Conservation (phyloP, 768 basidiomycete genomes). For the Roridomyces roridus region DNA sequence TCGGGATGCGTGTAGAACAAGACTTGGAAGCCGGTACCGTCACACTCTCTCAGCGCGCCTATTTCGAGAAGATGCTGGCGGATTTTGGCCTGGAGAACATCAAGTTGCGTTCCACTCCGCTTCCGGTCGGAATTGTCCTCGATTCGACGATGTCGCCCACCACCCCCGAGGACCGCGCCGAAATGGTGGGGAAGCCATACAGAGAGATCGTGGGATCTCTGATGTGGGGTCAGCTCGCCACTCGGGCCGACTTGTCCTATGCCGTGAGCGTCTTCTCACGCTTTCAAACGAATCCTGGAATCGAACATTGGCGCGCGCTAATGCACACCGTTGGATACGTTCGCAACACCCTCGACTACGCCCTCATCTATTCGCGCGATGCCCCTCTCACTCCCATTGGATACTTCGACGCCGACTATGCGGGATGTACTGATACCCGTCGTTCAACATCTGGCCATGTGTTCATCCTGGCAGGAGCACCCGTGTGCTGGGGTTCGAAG, state of each 20-base stretch:
- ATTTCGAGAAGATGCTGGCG: constrained; percentile 1
- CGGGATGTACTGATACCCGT: constrained; percentile 24
- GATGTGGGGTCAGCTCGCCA: constrained; percentile 5
- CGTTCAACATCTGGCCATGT: constrained; percentile 31
- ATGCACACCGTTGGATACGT: too few species aligned
- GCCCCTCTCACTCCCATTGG: background rate
- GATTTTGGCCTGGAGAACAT: background rate
- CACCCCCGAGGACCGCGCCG: background rate
- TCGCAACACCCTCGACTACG: too few species aligned
- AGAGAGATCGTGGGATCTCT: background rate
- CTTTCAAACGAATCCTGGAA: background rate
- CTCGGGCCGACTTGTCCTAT: background rate
- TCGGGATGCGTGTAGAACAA: constrained; percentile 3
- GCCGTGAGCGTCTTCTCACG: background rate
- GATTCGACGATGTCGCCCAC: background rate
- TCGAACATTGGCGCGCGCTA: background rate
- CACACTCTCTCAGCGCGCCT: constrained; percentile 1
- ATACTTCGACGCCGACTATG: constrained; percentile 32
- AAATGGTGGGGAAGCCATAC: too few species aligned
- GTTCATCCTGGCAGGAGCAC: constrained; percentile 27
- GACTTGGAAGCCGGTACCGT: background rate
- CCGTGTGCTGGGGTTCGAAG: constrained; percentile 33
- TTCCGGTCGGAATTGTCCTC: background rate
- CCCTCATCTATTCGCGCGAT: too few species aligned
- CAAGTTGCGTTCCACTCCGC: background rate